Conservation (phyloP, 208 protist species). For the Acanthamoeba lugdunensis region DNA sequence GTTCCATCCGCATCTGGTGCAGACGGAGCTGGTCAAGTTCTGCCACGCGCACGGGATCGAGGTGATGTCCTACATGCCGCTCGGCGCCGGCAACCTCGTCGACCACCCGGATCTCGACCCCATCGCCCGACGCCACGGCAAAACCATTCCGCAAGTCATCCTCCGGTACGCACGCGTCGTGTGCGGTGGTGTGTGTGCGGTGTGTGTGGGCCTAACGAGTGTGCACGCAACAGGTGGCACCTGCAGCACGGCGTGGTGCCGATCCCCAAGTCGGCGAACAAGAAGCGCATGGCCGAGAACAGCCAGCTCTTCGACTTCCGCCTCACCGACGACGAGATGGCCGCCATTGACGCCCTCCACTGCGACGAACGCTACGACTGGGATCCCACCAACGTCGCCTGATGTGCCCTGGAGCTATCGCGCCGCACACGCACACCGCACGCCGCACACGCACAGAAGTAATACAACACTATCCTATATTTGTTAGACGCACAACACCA, state of each 20-base stretch:
- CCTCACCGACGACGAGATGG: slow-evolving; percentile 17
- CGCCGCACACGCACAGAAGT: no score
- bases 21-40: slow-evolving; percentile 24
- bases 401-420: background rate
- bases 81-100: background rate
- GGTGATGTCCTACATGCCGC: slow-evolving; percentile 48
- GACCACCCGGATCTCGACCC: background rate
- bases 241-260: slow-evolving; percentile 45
- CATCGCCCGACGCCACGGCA: slow-evolving; percentile 14
- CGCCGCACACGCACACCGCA: no score
- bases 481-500: no score
- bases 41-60: slow-evolving; percentile 35
- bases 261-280: slow-evolving; percentile 1
- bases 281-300: slow-evolving; percentile 14
- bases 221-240: slow-evolving; percentile 2
- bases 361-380: slow-evolving; percentile 1
- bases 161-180: background rate
- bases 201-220: background rate
- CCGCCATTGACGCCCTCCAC: background rate
- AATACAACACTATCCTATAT: no score
- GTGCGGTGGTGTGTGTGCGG: no score
- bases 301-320: background rate
- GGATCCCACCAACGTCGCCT: background rate
- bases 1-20: slow-evolving; percentile 19
- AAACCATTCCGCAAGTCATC: slow-evolving; percentile 16